Conservation (phyloP, 2,329 filamentous ascomycete species). For the Alternaria arbusti region DNA sequence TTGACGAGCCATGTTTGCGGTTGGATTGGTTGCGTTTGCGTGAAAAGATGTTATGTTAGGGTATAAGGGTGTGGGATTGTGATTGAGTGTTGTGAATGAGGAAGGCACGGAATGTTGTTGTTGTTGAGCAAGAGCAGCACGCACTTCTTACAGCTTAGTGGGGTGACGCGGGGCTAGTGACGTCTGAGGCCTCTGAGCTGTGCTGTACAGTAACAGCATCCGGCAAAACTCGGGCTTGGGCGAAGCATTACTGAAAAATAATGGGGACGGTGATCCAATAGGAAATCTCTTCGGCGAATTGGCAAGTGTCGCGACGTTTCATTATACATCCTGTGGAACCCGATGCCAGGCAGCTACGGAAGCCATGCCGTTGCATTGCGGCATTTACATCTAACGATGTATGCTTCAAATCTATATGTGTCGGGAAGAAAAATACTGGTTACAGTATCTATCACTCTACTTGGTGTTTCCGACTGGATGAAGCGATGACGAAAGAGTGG, state of each 20-base stretch:
- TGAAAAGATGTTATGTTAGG: conserved; percentile 10
- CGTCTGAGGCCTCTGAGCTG: conserved; percentile 10
- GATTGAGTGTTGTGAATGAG: conserved; percentile 13
- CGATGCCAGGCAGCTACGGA: not conserved
- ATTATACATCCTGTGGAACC: not conserved
- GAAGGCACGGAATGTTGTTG: conserved; percentile 25
- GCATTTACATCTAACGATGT: too few relatives aligned
- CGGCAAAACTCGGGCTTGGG: conserved; percentile 41
- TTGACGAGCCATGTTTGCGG: conserved; percentile 85
- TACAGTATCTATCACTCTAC: not conserved
- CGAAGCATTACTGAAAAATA: conserved; percentile 25
- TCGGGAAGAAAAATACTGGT: not conserved
- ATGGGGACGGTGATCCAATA: conserved; percentile 29
- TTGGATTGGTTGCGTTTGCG: conserved; percentile 20
- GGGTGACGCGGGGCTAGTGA: conserved; percentile 33
- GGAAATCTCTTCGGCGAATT: conserved; percentile 9
- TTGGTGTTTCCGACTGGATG: not conserved
- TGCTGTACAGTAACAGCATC: conserved; percentile 12
- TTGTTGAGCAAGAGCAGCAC: conserved; percentile 37
- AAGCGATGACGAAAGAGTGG: conserved; percentile 8
- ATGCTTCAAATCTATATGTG: not conserved
- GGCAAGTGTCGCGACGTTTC: conserved; percentile 1
- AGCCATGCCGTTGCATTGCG: not conserved
- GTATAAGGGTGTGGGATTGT: conserved; percentile 7
- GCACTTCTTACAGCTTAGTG: conserved; percentile 27